Evolutionary conservation across 2,329 filamentous ascomycete species (phyloP).

Genomic region (Microascus cirrosus): DNA sequence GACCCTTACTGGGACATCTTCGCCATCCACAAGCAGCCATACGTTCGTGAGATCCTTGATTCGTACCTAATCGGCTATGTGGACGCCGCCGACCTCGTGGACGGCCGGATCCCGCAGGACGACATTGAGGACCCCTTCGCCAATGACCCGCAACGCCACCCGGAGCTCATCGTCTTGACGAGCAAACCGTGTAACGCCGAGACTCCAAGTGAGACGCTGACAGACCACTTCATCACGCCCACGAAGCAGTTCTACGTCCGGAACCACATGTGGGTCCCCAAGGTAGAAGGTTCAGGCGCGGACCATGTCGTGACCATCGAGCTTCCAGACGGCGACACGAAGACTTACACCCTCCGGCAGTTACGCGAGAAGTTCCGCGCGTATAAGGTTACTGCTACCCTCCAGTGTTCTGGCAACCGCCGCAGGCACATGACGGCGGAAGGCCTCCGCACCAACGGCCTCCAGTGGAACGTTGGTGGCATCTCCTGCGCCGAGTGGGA

Average conservation of each 20-base stretch:
- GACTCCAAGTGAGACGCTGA: slow-evolving; percentile 37
- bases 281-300: slow-evolving; percentile 22
- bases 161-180: slow-evolving; percentile 37
- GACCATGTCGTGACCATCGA: slow-evolving; percentile 40
- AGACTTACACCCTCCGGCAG: slow-evolving; percentile 41
- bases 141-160: slow-evolving; percentile 39
- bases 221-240: slow-evolving; percentile 39
- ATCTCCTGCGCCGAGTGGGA: slow-evolving; percentile 51
- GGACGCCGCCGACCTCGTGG: slow-evolving; percentile 44
- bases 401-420: slow-evolving; percentile 52
- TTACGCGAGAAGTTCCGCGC: slow-evolving; percentile 38
- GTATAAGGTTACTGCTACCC: slow-evolving; percentile 39
- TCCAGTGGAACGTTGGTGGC: slow-evolving; percentile 48
- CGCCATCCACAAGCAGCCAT: slow-evolving; percentile 53
- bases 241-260: slow-evolving; percentile 47
- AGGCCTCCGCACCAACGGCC: slow-evolving; percentile 37
- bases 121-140: slow-evolving; percentile 50
- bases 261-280: slow-evolving; percentile 54
- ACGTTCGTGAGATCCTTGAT: slow-evolving; percentile 54
- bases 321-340: slow-evolving; percentile 40
- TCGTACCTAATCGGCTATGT: slow-evolving; percentile 53
- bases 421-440: slow-evolving; percentile 45
- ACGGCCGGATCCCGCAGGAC: slow-evolving; percentile 41
- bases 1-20: slow-evolving; percentile 64
- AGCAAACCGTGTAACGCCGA: slow-evolving; percentile 51